phyloP scores from a whole-genome alignment of 805 yeast species.

The Wickerhamiella qilinensis region DNA sequence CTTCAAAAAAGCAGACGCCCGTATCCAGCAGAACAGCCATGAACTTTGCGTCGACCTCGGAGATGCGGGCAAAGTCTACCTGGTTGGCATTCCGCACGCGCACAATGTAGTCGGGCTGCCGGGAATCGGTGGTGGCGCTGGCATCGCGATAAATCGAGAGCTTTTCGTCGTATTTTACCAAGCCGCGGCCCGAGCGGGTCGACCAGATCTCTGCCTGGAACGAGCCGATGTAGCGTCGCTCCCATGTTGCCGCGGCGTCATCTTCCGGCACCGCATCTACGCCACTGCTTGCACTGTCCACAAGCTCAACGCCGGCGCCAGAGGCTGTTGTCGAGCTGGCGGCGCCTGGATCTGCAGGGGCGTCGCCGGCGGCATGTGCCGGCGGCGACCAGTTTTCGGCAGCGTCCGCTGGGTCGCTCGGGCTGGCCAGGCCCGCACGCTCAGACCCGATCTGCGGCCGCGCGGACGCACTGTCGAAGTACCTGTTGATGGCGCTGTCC shows the following conservation, averaged over 20 bases:
- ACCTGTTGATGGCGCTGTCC: conserved; percentile 17
- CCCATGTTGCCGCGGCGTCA: conserved; percentile 9
- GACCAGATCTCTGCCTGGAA: conserved; percentile 25
- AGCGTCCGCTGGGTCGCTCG: background rate
- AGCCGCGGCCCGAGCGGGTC: conserved; percentile 20
- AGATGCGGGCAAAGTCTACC: conserved; percentile 61
- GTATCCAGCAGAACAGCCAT: conserved; percentile 49
- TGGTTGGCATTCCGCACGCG: conserved; percentile 19
- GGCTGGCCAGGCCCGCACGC: background rate
- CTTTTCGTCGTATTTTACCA: conserved; percentile 20
- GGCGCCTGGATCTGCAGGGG: background rate
- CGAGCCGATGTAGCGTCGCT: conserved; percentile 19
- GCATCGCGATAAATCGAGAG: conserved; percentile 17
- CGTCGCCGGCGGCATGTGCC: background rate
- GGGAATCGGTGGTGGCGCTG: background rate
- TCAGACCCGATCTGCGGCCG: background rate
- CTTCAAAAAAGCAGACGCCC: conserved; percentile 37
- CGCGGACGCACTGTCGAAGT: conserved; percentile 10
- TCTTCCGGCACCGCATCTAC: background rate
- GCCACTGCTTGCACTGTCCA: background rate
- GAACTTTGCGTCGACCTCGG: conserved; percentile 50
- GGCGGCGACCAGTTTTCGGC: background rate
- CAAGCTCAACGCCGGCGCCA: background rate
- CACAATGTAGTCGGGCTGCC: conserved; percentile 14
- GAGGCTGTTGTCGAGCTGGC: background rate